Evolutionary conservation across 768 basidiomycete species (phyloP).

Genomic region (Candolleomyces eurysporus): DNA sequence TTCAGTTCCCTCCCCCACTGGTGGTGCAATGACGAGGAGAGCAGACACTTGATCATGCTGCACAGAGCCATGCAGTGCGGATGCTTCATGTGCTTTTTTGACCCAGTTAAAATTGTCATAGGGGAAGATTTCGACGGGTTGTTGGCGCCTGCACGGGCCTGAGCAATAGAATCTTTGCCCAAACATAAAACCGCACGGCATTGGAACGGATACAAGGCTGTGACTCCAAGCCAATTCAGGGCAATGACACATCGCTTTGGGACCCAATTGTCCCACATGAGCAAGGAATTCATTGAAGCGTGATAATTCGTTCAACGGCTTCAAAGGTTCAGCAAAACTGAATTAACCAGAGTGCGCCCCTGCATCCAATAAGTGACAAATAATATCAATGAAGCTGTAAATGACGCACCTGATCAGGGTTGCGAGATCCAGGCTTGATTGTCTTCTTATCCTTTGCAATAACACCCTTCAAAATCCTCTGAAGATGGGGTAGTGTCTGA

Average conservation of each 20-base stretch:
- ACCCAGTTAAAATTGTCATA: conserved; percentile 26
- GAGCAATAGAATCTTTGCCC: conserved; percentile 4
- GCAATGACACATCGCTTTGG: conserved; percentile 14
- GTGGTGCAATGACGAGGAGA: background rate
- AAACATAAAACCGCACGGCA: conserved; percentile 7
- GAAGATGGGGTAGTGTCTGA: conserved; percentile 10
- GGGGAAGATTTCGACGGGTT: conserved; percentile 17
- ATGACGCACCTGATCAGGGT: background rate
- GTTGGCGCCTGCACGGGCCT: conserved; percentile 11
- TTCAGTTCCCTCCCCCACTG: too few species aligned
- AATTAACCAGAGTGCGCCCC: conserved; percentile 16
- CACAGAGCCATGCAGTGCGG: conserved; percentile 10
- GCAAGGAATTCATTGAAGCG: conserved; percentile 12
- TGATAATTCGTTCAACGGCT: too few species aligned
- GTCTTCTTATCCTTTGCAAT: conserved; percentile 3
- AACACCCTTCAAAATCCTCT: conserved; percentile 6
- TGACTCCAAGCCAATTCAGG: conserved; percentile 16
- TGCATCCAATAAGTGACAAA: conserved; percentile 5
- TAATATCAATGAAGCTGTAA: background rate
- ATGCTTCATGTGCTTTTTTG: conserved; percentile 12
- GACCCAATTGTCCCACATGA: conserved; percentile 16
- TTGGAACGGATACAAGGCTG: conserved; percentile 12
- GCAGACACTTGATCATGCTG: conserved; percentile 20
- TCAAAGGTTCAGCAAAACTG: conserved; percentile 14
- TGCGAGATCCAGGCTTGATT: background rate